These are phyloP conservation scores for Skeletonema grethae DNA, from an alignment of 108 stramenopile species.

Conservation along the genomic window DNA sequence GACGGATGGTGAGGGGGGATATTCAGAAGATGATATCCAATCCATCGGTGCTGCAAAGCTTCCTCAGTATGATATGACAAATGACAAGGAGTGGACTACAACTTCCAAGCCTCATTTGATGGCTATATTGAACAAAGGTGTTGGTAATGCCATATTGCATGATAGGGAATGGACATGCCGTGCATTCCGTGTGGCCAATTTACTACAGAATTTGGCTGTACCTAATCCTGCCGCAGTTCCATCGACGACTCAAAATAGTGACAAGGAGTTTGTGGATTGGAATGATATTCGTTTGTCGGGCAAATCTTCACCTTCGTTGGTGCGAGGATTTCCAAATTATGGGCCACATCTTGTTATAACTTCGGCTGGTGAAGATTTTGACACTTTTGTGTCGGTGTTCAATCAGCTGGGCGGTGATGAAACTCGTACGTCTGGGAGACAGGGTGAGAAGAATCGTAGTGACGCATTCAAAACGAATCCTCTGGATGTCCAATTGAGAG, in stretches of 20 bases:
- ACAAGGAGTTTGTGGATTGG: constrained; percentile 1
- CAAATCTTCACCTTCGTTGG: constrained; percentile 4
- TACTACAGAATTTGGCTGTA: constrained; percentile 55
- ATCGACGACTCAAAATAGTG: neutral
- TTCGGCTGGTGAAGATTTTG: constrained; percentile 67
- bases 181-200: constrained; percentile 60
- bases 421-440: constrained; percentile 5
- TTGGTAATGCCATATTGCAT: constrained; percentile 76
- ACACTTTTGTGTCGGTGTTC: constrained; percentile 43
- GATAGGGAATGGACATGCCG: constrained; percentile 75
- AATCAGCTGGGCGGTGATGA: constrained; percentile 30
- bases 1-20: constrained; percentile 15
- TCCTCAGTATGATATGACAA: constrained; percentile 2
- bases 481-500: constrained; percentile 42
- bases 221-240: neutral
- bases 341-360: constrained; percentile 85
- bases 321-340: constrained; percentile 38
- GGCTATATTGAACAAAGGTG: constrained; percentile 63
- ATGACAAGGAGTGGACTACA: constrained; percentile 59
- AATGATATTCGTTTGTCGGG: constrained; percentile 8
- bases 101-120: constrained; percentile 65
- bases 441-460: constrained; percentile 11
- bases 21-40: constrained; percentile 31
- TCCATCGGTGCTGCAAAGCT: neutral
- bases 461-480: constrained; percentile 21